Conservation (phyloP, 1,139 yeast species). For the Zygosaccharomyces pseudobailii region DNA sequence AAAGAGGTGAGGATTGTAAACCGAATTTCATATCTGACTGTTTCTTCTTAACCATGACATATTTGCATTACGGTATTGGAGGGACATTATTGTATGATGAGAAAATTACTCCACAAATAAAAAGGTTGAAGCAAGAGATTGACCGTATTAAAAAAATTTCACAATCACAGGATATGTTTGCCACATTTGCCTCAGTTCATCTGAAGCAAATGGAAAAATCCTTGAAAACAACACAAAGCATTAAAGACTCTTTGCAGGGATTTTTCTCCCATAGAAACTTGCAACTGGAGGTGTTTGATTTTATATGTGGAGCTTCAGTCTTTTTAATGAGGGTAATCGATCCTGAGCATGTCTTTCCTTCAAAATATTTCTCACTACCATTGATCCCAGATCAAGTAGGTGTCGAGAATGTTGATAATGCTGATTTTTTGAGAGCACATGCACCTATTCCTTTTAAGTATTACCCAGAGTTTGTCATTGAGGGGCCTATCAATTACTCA, state of each 20-base stretch:
- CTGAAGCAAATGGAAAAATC: slow-evolving; percentile 45
- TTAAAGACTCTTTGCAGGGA: slow-evolving; percentile 53
- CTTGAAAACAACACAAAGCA: slow-evolving; percentile 40
- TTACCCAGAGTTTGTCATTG: slow-evolving; percentile 81
- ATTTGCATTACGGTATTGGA: slow-evolving; percentile 83
- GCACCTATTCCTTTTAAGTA: slow-evolving; percentile 77
- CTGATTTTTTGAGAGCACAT: slow-evolving; percentile 57
- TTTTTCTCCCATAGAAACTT: slow-evolving; percentile 51
- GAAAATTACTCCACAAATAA: slow-evolving; percentile 42
- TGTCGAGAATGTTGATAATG: slow-evolving; percentile 62
- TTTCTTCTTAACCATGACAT: slow-evolving; percentile 73
- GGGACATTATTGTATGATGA: slow-evolving; percentile 62
- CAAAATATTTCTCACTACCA: slow-evolving; percentile 53
- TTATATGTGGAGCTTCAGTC: slow-evolving; percentile 67
- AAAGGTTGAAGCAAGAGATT: slow-evolving; percentile 44
- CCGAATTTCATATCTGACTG: slow-evolving; percentile 86
- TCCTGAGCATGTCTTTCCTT: slow-evolving; percentile 63
- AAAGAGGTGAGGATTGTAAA: slow-evolving; percentile 30
- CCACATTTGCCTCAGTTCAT: slow-evolving; percentile 37
- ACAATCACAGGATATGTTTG: slow-evolving; percentile 28
- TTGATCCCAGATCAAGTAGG: slow-evolving; percentile 49
- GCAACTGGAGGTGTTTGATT: slow-evolving; percentile 68
- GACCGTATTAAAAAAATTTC: slow-evolving; percentile 41
- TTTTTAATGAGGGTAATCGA: slow-evolving; percentile 71
- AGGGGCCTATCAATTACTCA: slow-evolving; percentile 75